Evolutionary conservation across 1,284 basidiomycete species (phyloP).

Genomic region (Microbotryum intermedium): DNA sequence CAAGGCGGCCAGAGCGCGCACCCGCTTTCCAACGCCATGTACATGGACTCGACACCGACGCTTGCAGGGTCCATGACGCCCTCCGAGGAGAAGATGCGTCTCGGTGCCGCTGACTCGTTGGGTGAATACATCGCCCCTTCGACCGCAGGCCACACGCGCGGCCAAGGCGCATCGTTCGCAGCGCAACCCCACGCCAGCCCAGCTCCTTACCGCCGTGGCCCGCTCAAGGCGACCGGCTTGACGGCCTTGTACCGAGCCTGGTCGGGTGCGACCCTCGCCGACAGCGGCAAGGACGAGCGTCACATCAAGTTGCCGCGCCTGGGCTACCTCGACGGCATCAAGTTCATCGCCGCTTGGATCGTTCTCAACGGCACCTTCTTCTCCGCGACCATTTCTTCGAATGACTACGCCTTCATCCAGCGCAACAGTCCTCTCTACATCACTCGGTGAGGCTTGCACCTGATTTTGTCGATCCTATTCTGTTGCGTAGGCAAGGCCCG

Average conservation of each 20-base stretch:
- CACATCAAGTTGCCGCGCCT: constrained; percentile 32
- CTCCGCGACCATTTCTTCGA: constrained; percentile 31
- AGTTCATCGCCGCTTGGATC: constrained; percentile 37
- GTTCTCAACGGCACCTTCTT: constrained; percentile 39
- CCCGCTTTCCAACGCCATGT: constrained; percentile 34
- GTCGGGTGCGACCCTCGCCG: constrained; percentile 27
- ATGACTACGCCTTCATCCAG: constrained; percentile 35
- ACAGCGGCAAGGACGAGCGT: constrained; percentile 31
- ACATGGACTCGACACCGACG: constrained; percentile 33
- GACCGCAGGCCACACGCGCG: constrained; percentile 6
- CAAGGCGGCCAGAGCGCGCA: constrained; percentile 16
- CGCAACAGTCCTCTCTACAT: constrained; percentile 35
- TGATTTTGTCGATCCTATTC: too few species aligned
- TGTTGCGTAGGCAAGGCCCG: background rate
- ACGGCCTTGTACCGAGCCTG: constrained; percentile 22
- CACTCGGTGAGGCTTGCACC: constrained; percentile 25
- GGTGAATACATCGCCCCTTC: constrained; percentile 14
- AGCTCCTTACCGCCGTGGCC: constrained; percentile 24
- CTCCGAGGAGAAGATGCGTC: constrained; percentile 19
- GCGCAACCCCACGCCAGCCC: background rate
- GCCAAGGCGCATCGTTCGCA: background rate
- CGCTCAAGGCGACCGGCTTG: constrained; percentile 25
- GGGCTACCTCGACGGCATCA: constrained; percentile 37
- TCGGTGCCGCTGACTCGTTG: constrained; percentile 7
- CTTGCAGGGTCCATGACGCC: constrained; percentile 30